phyloP scores from a whole-genome alignment of 2,329 filamentous ascomycete genomes.

The Pseudopyricularia javanii region DNA sequence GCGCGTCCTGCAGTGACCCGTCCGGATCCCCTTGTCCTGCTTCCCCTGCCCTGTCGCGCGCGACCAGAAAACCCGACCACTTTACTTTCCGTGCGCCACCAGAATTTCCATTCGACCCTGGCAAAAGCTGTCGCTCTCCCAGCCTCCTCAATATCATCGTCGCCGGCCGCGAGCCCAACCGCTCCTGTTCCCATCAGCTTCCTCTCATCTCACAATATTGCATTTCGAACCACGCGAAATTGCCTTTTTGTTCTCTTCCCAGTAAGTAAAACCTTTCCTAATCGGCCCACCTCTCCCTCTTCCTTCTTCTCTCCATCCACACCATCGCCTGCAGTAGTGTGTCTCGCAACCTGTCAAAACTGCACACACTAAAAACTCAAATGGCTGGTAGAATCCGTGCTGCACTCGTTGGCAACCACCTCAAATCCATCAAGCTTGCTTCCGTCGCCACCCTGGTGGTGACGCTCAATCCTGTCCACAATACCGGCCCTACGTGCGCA shows the following conservation, averaged over 20 bases:
- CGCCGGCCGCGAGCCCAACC: neutral
- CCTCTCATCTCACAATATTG: neutral
- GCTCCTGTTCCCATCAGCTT: neutral
- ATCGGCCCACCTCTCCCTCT: neutral
- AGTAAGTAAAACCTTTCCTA: neutral
- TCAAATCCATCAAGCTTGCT: neutral
- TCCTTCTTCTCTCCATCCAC: neutral
- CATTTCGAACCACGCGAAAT: neutral
- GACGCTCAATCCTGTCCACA: slow-evolving; percentile 34
- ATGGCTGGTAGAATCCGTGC: neutral
- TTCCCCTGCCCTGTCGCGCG: neutral
- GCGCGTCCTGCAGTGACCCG: neutral
- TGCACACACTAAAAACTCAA: neutral
- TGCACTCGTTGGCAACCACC: neutral
- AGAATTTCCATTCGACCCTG: neutral
- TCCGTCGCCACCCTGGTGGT: slow-evolving; percentile 15
- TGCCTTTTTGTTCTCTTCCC: neutral
- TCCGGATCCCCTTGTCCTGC: neutral
- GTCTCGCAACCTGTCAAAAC: neutral
- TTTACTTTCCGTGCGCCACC: neutral
- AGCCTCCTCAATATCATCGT: slow-evolving; percentile 1
- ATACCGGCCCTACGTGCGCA: slow-evolving; percentile 20
- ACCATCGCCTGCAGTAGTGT: neutral
- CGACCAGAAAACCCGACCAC: neutral
- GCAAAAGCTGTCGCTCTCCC: neutral